phyloP scores from a whole-genome alignment of 2,329 filamentous ascomycete genomes.

The Cytospora paraplurivora region DNA sequence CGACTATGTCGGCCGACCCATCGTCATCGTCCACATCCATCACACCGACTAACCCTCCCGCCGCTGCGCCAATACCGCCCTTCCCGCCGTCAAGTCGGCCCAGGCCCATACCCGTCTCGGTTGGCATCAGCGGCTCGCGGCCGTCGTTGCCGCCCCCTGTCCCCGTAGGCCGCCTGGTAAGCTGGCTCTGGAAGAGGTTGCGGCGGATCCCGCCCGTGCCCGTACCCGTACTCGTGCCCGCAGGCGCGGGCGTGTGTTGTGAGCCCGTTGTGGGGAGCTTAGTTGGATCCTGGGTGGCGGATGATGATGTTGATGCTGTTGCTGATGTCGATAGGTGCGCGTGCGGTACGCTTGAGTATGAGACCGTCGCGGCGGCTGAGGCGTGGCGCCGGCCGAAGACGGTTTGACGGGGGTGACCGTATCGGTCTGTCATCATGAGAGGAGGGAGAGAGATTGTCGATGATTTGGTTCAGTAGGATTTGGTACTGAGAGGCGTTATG shows the following conservation, averaged over 20 bases:
- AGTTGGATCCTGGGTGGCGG: background rate
- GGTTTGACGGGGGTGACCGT: conserved; percentile 29
- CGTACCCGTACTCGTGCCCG: conserved; percentile 31
- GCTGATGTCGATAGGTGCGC: conserved; percentile 11
- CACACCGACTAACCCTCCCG: conserved; percentile 45
- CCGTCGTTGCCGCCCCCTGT: conserved; percentile 36
- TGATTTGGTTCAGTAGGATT: background rate
- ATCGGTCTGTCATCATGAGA: conserved; percentile 32
- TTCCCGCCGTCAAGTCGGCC: background rate
- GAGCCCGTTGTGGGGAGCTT: conserved; percentile 3
- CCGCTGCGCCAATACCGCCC: conserved; percentile 26
- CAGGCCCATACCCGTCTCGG: background rate
- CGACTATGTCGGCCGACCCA: conserved; percentile 65
- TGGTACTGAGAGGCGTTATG: background rate
- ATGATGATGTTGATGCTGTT: conserved; percentile 7
- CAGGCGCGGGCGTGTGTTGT: background rate
- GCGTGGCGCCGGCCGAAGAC: conserved; percentile 27
- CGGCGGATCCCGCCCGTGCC: conserved; percentile 44
- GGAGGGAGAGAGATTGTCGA: background rate
- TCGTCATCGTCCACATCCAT: conserved; percentile 48
- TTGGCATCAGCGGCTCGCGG: conserved; percentile 38
- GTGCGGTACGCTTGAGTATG: conserved; percentile 25
- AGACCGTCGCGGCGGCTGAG: conserved; percentile 27
- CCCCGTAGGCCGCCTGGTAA: conserved; percentile 57
- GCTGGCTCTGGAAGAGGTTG: conserved; percentile 63